Conservation (phyloP, 192 early-diverging fungal species). For the Coemansia aciculifera region DNA sequence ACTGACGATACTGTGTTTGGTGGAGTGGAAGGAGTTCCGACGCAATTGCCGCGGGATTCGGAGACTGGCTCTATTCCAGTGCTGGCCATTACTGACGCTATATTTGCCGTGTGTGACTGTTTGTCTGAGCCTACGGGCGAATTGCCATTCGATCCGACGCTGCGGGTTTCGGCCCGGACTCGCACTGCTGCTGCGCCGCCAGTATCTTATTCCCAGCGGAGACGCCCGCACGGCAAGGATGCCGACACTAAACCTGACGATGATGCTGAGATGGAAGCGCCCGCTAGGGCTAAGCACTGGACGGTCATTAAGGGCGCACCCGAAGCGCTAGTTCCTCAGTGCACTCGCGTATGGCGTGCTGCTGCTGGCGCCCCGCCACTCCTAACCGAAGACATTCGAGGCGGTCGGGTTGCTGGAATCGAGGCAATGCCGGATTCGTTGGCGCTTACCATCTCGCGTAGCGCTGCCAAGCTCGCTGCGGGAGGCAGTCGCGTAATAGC, state of each 20-base stretch:
- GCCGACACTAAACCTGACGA: background rate
- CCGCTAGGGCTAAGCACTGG: slow-evolving; percentile 21
- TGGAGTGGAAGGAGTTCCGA: background rate
- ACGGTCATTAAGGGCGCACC: slow-evolving; percentile 42
- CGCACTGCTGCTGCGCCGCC: slow-evolving; percentile 21
- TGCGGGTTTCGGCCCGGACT: slow-evolving; percentile 37
- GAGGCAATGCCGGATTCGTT: slow-evolving; percentile 19
- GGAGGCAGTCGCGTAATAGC: slow-evolving; percentile 44
- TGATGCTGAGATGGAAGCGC: background rate
- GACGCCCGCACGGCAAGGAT: background rate
- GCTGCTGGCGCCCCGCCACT: background rate
- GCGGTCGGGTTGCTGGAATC: slow-evolving; percentile 17
- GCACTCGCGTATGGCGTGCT: slow-evolving; percentile 31
- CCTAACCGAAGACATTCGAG: slow-evolving; percentile 11
- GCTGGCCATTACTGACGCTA: slow-evolving; percentile 14
- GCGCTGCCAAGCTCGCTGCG: slow-evolving; percentile 34
- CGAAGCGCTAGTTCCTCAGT: slow-evolving; percentile 29
- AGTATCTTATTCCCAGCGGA: background rate
- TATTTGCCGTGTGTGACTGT: slow-evolving; percentile 21
- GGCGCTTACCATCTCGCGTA: slow-evolving; percentile 27
- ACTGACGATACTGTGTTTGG: background rate
- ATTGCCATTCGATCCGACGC: slow-evolving; percentile 32
- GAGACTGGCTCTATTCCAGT: slow-evolving; percentile 20
- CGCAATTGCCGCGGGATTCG: slow-evolving; percentile 17
- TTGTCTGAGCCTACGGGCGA: slow-evolving; percentile 40